A percentile compares a stretch with the other conserved stretches of the same genome.
Evolutionary conservation across 148 eudicot species (phyloP).

Genomic region (Euryodendron excelsum): DNA sequence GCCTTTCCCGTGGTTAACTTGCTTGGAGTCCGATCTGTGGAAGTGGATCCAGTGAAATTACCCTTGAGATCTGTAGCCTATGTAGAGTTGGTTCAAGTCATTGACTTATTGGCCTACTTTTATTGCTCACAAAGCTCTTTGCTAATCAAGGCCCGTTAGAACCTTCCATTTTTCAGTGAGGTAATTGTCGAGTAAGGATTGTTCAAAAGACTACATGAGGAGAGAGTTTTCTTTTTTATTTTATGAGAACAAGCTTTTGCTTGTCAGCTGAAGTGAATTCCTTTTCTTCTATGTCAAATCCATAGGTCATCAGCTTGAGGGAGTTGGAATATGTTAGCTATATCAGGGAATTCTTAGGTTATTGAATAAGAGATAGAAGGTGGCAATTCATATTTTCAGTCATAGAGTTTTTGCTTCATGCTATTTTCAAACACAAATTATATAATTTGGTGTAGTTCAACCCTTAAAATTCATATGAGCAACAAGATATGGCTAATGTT

Average conservation of each 20-base stretch:
- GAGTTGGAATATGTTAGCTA: not conserved
- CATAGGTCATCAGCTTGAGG: not conserved
- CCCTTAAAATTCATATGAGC: not conserved
- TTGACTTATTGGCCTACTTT: not conserved
- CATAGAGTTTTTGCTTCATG: not conserved
- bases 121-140: not conserved
- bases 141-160: not conserved
- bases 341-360: not conserved
- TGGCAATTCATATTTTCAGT: not conserved
- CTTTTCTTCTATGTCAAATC: not conserved
- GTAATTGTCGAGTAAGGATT: not conserved
- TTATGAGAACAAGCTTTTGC: too few relatives aligned
- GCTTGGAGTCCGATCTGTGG: not conserved
- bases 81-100: not conserved
- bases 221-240: too few relatives aligned
- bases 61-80: not conserved
- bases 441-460: not conserved
- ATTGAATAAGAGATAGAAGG: not conserved
- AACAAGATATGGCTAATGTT: not conserved
- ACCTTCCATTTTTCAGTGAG: not conserved
- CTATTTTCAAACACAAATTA: not conserved
- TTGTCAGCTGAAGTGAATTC: too few relatives aligned
- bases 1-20: not conserved
- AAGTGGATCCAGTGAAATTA: not conserved
- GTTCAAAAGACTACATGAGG: too few relatives aligned